Evolutionary conservation across 148 eudicot species (phyloP).

Genomic region (Vaccinium vitisidaea): DNA sequence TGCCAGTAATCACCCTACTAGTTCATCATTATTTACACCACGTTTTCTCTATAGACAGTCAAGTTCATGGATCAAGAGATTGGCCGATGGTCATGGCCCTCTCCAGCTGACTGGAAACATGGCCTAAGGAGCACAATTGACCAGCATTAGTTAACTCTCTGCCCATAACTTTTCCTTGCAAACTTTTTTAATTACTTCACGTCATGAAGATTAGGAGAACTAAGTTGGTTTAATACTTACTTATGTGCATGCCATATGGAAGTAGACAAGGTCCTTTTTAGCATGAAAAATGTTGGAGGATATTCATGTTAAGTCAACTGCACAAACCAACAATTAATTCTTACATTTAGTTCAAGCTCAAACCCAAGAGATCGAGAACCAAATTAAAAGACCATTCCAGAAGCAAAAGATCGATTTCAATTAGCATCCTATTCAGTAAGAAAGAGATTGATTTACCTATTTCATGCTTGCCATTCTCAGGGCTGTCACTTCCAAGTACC

Average conservation of each 20-base stretch:
- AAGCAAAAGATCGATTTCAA: not conserved
- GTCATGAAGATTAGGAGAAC: not conserved
- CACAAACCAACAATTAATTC: not conserved
- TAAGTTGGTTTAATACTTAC: not conserved
- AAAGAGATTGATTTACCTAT: constrained; percentile 49
- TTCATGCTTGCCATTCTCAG: constrained; percentile 94
- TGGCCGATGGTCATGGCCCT: not conserved
- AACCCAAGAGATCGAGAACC: not conserved
- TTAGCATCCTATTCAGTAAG: not conserved
- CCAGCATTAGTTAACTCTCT: not conserved
- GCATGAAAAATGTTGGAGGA: too few relatives aligned
- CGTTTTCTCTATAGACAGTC: not conserved
- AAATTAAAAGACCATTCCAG: not conserved
- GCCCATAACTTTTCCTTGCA: not conserved
- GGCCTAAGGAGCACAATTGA: not conserved
- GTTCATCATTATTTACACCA: not conserved
- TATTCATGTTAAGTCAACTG: not conserved
- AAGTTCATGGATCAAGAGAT: constrained; percentile 6
- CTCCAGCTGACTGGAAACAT: too few relatives aligned
- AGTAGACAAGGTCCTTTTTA: too few relatives aligned
- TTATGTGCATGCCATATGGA: not conserved
- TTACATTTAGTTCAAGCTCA: not conserved
- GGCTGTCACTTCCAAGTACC: constrained; percentile 98
- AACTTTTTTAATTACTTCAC: not conserved
- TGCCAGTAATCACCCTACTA: not conserved